Percentiles rank a stretch among this genome's conserved stretches.
Conservation (phyloP, 345 rosid species). For the Alliaria petiolata region DNA sequence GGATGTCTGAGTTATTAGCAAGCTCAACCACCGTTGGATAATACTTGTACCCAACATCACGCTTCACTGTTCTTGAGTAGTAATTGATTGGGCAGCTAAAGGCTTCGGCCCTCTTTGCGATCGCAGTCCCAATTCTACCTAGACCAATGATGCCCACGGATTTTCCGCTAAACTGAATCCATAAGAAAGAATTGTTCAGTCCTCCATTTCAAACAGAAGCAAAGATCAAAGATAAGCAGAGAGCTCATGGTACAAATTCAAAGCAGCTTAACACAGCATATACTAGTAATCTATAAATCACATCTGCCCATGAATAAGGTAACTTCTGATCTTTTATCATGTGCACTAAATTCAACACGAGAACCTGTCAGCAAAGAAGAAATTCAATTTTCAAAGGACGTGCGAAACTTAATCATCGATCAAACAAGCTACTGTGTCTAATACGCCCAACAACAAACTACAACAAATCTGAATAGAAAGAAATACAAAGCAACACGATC, state of each 20-base stretch:
- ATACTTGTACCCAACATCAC: constrained; percentile 46
- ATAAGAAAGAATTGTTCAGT: neutral
- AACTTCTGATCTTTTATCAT: neutral
- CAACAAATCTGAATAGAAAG: neutral
- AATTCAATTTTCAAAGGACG: neutral
- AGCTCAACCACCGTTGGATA: constrained; percentile 47
- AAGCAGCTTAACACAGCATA: too few relatives aligned
- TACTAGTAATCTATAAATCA: too few relatives aligned
- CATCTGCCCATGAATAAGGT: neutral
- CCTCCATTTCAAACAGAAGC: neutral
- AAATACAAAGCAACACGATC: neutral
- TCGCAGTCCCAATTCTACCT: constrained; percentile 71
- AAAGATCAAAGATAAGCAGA: neutral
- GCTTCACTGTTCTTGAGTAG: constrained; percentile 50
- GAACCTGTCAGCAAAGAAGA: neutral
- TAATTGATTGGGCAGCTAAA: constrained; percentile 67
- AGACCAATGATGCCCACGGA: constrained; percentile 64
- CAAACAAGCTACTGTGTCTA: neutral
- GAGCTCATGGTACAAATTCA: neutral
- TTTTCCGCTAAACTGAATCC: constrained; percentile 61
- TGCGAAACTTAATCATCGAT: neutral
- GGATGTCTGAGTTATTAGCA: constrained; percentile 56
- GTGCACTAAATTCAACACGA: neutral
- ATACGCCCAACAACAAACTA: neutral
- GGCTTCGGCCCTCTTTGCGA: constrained; percentile 72